Evolutionary conservation across 768 basidiomycete genomes (phyloP).

Genomic region (Tremella fuciformis): DNA sequence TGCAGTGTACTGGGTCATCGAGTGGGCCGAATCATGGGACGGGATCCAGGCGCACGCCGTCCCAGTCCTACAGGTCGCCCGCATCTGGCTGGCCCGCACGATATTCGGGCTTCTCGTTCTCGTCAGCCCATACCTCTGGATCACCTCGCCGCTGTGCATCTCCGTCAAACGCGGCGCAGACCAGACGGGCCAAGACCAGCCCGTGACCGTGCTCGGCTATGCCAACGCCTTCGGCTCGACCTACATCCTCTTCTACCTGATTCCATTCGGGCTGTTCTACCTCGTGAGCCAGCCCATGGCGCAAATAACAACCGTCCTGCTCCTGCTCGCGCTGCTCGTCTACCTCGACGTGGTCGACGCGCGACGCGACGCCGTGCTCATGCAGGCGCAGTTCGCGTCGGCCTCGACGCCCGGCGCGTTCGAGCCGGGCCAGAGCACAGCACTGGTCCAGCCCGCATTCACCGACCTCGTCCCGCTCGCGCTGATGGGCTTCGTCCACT

Average conservation of each 20-base stretch:
- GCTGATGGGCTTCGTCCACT: constrained; percentile 70
- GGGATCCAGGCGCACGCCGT: constrained; percentile 42
- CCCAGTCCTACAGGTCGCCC: constrained; percentile 56
- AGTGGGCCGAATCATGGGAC: constrained; percentile 66
- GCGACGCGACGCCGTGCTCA: constrained; percentile 63
- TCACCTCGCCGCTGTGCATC: constrained; percentile 69
- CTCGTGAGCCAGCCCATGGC: constrained; percentile 73
- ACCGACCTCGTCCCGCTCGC: constrained; percentile 70
- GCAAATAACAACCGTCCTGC: constrained; percentile 69
- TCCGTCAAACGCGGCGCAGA: constrained; percentile 56
- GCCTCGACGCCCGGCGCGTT: constrained; percentile 57
- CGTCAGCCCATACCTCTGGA: constrained; percentile 67
- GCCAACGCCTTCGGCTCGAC: constrained; percentile 87
- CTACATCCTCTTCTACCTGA: constrained; percentile 76
- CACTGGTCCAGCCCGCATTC: constrained; percentile 56
- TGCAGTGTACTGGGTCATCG: constrained; percentile 71
- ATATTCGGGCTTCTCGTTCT: constrained; percentile 55
- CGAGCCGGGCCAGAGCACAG: constrained; percentile 56
- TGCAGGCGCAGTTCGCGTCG: constrained; percentile 39
- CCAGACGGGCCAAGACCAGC: constrained; percentile 30
- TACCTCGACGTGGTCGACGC: constrained; percentile 79
- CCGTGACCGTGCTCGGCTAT: constrained; percentile 67
- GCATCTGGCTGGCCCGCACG: constrained; percentile 65
- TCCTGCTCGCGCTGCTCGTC: constrained; percentile 66
- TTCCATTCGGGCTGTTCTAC: constrained; percentile 62